Percentiles rank a stretch among this genome's conserved stretches.
Evolutionary conservation across 2,329 filamentous ascomycete genomes (phyloP).

Genomic region (Cucurbitaria berberidis): DNA sequence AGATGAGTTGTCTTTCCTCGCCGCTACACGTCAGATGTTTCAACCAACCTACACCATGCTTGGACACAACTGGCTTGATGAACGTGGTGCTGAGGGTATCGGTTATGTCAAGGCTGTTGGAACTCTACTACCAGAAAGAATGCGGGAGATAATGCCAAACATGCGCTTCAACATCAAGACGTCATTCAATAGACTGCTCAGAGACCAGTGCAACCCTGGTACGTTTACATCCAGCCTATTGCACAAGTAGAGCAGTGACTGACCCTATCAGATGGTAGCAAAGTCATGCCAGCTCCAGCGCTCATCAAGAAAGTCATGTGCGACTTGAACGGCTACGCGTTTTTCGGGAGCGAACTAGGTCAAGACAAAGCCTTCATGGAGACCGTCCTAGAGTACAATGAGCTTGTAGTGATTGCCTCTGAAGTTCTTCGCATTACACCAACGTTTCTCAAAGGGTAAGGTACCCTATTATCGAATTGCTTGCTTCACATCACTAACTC

Average conservation of each 20-base stretch:
- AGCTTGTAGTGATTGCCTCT: constrained; percentile 1
- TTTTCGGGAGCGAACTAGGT: constrained; percentile 6
- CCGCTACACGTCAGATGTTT: not conserved
- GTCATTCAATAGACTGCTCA: not conserved
- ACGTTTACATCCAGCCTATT: not conserved
- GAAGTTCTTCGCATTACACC: constrained; percentile 1
- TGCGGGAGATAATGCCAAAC: constrained; percentile 6
- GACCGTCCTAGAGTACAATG: not conserved
- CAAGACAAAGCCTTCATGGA: not conserved
- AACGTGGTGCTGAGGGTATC: constrained; percentile 22
- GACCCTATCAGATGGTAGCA: not conserved
- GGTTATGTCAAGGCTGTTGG: constrained; percentile 17
- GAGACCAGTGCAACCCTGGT: not conserved
- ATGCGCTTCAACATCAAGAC: not conserved
- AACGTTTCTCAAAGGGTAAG: not conserved
- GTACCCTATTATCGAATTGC: too few species aligned
- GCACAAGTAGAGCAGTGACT: not conserved
- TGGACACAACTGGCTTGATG: constrained; percentile 36
- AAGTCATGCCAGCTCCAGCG: not conserved
- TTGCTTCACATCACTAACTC: not conserved
- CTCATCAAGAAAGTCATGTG: constrained; percentile 1
- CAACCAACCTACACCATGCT: constrained; percentile 34
- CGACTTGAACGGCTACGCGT: constrained; percentile 2
- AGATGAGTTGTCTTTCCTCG: not conserved
- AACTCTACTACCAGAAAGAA: constrained; percentile 17